Percentiles rank a stretch among this genome's conserved stretches.
Conservation (phyloP, 2,329 filamentous ascomycete genomes). For the Phoma sp. region DNA sequence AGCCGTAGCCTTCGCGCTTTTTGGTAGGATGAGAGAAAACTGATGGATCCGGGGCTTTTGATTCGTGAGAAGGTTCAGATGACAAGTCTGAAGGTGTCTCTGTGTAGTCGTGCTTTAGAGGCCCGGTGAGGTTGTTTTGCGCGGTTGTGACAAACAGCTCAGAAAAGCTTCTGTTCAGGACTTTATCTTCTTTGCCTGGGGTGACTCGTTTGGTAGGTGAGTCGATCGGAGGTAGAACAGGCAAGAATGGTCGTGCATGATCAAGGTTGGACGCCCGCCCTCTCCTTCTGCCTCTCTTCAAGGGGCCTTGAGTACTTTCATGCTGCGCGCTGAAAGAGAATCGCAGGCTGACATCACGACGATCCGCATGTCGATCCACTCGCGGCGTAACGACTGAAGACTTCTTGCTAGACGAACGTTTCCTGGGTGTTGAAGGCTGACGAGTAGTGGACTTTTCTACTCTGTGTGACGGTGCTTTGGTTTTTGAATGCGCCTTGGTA, state of each 20-base stretch:
- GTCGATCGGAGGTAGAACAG: conserved; percentile 6
- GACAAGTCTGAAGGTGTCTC: conserved; percentile 11
- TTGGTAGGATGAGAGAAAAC: conserved; percentile 24
- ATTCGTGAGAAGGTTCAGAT: conserved; percentile 1
- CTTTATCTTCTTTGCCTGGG: conserved; percentile 7
- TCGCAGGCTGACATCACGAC: conserved; percentile 19
- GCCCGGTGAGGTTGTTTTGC: conserved; percentile 12
- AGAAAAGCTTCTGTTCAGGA: conserved; percentile 15
- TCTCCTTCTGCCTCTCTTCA: conserved; percentile 15
- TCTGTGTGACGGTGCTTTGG: neutral
- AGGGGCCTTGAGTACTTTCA: neutral
- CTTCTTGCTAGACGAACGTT: conserved; percentile 4
- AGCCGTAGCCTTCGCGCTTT: conserved; percentile 33
- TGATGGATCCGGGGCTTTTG: conserved; percentile 9
- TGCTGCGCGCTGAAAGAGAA: conserved; percentile 23
- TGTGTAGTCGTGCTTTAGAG: conserved; percentile 1
- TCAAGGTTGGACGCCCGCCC: conserved; percentile 2
- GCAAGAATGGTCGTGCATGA: neutral
- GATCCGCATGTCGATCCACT: conserved; percentile 5
- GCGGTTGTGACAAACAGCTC: conserved; percentile 11
- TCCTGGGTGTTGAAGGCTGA: conserved; percentile 9
- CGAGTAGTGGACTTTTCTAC: conserved; percentile 9
- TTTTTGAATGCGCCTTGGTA: neutral
- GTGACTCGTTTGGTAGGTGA: conserved; percentile 9
- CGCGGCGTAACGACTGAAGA: conserved; percentile 8